A percentile compares a stretch with the other conserved stretches of the same genome.
Evolutionary conservation across 2,329 filamentous ascomycete species (phyloP).

Genomic region (Trichoderma endophyticum): DNA sequence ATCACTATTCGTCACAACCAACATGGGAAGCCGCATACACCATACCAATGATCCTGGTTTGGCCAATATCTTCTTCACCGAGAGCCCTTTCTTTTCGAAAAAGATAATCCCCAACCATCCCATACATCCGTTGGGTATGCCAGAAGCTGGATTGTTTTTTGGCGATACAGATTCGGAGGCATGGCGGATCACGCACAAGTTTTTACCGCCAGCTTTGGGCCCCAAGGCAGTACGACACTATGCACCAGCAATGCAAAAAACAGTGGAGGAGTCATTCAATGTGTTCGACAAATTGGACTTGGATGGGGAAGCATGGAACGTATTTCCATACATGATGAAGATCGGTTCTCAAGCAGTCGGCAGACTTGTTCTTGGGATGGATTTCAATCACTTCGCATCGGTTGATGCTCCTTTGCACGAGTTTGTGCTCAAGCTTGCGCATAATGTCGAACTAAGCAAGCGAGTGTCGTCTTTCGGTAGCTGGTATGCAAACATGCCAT

Average conservation of each 20-base stretch:
- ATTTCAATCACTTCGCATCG: constrained; percentile 43
- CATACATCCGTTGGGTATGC: constrained; percentile 41
- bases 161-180: constrained; percentile 50
- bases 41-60: constrained; percentile 50
- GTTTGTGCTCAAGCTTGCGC: constrained; percentile 50
- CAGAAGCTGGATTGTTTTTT: constrained; percentile 43
- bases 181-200: constrained; percentile 57
- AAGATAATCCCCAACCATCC: constrained; percentile 50
- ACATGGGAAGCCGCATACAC: constrained; percentile 49
- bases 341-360: constrained; percentile 46
- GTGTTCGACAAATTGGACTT: constrained; percentile 51
- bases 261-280: constrained; percentile 48
- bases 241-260: constrained; percentile 55
- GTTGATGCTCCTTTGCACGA: constrained; percentile 48
- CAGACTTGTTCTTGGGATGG: constrained; percentile 43
- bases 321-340: constrained; percentile 50
- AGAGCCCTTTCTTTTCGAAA: constrained; percentile 53
- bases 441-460: constrained; percentile 55
- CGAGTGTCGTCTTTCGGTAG: constrained; percentile 42
- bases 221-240: constrained; percentile 62
- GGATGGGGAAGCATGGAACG: constrained; percentile 45
- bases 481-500: constrained; percentile 56
- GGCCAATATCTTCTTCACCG: constrained; percentile 45
- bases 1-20: constrained; percentile 49
- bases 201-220: constrained; percentile 55